Base-by-base conservation (phyloP, 257 asterid genomes). In the Ophiorrhiza pumila region DNA sequence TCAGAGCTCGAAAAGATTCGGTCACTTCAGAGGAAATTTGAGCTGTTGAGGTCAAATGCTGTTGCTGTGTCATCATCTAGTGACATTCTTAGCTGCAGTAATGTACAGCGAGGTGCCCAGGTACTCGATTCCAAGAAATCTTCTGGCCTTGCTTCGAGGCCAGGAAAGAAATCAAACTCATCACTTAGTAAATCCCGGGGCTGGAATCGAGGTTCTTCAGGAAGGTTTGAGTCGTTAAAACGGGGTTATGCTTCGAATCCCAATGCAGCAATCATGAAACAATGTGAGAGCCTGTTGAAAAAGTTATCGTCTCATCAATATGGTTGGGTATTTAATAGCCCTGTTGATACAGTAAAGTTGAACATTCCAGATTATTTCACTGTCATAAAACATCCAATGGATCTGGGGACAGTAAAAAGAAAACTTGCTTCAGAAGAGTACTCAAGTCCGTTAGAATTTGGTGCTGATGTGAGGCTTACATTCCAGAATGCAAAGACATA, bases 401-500 rank as follows among this genome's bases (percentile, higher is more conserved):
- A 94, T 84, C 79, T 94, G 83, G 96, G 99, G 46, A 88, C 97
- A 34, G 70, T 91, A 75, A 88, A 85, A 84, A 76, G 76, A 73
- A 91, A 86, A 75, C 85, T 94, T 65, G 80, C 74, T 65, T 87
- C 89, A 42, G 91, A 80, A 31, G 74, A 73, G 77, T 91, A 86
- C 79, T 76, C 83, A 1, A 79, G 82, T 73, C 93, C 97, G 1
- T 68, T 80, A 73, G 97, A 94, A 34, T 88, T 91, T 79, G 80
- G 80, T 49, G 89, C 88, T 75, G 99, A 94, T 83, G 96, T 90
- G 60, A 83, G 91, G 60, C 89, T 90, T 69, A 88, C 95, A 47
- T 94, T 94, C 79, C 77, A 89, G 71, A 94, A 94, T 78, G 96
- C 97, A 53, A 86, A 81, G 95, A 91, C 93, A 65, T 91, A 88